Conservation (phyloP, 2,329 filamentous ascomycete species). For the Thyridium curvatum region DNA sequence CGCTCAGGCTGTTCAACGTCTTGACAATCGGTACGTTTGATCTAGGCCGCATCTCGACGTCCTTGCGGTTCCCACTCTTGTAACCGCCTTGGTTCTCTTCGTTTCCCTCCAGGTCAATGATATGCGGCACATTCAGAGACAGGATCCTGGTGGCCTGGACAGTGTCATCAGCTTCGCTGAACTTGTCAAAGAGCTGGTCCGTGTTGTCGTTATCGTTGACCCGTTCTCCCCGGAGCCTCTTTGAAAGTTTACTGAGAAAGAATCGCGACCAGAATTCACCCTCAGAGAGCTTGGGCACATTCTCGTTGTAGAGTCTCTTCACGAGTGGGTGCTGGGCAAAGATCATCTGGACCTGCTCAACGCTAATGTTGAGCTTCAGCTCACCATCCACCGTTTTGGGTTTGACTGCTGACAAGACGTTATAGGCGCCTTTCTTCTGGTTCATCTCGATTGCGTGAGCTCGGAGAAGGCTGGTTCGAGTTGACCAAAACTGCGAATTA, state of each 20-base stretch:
- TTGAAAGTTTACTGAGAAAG: constrained; percentile 84
- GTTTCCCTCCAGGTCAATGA: constrained; percentile 89
- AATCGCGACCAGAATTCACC: constrained; percentile 89
- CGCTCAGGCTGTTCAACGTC: constrained; percentile 82
- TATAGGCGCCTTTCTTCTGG: constrained; percentile 86
- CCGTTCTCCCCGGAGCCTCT: constrained; percentile 85
- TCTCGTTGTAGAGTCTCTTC: constrained; percentile 85
- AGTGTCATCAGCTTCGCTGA: constrained; percentile 67
- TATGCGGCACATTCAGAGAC: constrained; percentile 69
- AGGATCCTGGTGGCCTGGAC: constrained; percentile 45
- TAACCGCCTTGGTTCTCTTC: constrained; percentile 89
- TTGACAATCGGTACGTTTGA: constrained; percentile 82
- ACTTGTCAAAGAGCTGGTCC: constrained; percentile 77
- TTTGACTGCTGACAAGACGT: constrained; percentile 86
- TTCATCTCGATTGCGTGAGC: constrained; percentile 84
- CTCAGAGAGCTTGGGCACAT: constrained; percentile 75
- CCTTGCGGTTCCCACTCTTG: constrained; percentile 75
- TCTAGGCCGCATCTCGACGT: constrained; percentile 81
- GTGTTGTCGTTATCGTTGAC: constrained; percentile 70
- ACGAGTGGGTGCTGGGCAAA: constrained; percentile 91
- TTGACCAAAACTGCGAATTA: constrained; percentile 91
- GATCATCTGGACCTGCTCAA: constrained; percentile 89
- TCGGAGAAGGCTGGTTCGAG: constrained; percentile 75
- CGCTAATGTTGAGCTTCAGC: constrained; percentile 70
- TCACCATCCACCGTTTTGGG: constrained; percentile 69